Evolutionary conservation across 768 basidiomycete genomes (phyloP).

Genomic region (Hirschioporus abietinus): DNA sequence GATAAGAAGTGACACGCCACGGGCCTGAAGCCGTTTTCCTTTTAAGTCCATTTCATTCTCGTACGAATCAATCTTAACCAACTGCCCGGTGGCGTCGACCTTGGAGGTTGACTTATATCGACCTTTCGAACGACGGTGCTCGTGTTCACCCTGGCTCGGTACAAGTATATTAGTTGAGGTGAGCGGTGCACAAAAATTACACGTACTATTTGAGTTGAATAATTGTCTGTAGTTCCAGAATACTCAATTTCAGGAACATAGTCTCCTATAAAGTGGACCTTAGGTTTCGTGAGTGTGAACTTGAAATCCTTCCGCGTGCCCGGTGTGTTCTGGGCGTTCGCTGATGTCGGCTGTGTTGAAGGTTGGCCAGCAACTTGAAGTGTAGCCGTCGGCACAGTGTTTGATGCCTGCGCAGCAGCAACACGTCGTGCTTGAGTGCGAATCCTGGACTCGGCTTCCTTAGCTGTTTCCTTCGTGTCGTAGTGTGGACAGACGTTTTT

Average conservation of each 20-base stretch:
- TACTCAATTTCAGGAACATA: conserved; percentile 20
- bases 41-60: too few relatives aligned
- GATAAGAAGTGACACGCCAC: not conserved
- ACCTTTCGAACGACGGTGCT: too few relatives aligned
- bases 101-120: too few relatives aligned
- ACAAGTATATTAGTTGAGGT: conserved; percentile 8
- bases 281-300: conserved; percentile 28
- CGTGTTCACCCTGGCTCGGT: conserved; percentile 1
- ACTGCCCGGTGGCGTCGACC: too few relatives aligned
- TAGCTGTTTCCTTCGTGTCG: conserved; percentile 26
- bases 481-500: conserved; percentile 17
- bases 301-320: conserved; percentile 15
- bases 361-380: not conserved
- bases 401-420: conserved; percentile 1
- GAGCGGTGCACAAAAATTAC: not conserved
- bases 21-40: not conserved
- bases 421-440: conserved; percentile 9
- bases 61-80: conserved; percentile 1
- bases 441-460: conserved; percentile 21
- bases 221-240: conserved; percentile 32
- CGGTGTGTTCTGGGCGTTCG: not conserved
- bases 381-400: conserved; percentile 9
- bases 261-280: conserved; percentile 30
- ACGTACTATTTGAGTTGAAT: conserved; percentile 31
- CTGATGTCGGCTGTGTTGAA: not conserved